phyloP scores from a whole-genome alignment of 768 basidiomycete genomes.

The Clitopilus hobsonii region DNA sequence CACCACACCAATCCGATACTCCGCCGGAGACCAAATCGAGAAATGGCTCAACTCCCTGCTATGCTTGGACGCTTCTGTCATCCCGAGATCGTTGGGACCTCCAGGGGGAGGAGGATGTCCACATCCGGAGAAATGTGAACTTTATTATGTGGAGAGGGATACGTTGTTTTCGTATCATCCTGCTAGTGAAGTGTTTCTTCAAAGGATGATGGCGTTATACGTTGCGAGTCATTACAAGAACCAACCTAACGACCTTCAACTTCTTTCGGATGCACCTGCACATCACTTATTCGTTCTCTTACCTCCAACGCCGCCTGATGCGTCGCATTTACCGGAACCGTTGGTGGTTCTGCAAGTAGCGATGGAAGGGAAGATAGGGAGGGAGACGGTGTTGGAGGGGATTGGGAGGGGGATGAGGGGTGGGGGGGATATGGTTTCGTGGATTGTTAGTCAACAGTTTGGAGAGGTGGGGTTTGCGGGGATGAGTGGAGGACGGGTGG shows the following conservation, averaged over 20 bases:
- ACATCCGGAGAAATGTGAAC: conserved; percentile 89
- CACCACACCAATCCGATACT: conserved; percentile 92
- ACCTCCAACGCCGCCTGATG: conserved; percentile 88
- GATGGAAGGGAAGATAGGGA: conserved; percentile 89
- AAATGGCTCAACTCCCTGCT: conserved; percentile 89
- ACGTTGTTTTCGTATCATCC: conserved; percentile 97
- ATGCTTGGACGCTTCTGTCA: conserved; percentile 79
- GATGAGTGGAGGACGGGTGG: conserved; percentile 87
- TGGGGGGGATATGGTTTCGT: conserved; percentile 97
- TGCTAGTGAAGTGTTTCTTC: conserved; percentile 95
- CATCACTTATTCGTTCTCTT: conserved; percentile 95
- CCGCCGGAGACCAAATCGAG: conserved; percentile 82
- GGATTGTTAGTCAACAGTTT: conserved; percentile 92
- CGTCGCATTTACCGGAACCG: conserved; percentile 89
- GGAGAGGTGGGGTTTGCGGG: conserved; percentile 92
- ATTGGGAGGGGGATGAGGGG: conserved; percentile 78
- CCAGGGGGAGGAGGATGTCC: conserved; percentile 68
- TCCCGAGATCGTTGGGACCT: conserved; percentile 9
- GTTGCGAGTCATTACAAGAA: conserved; percentile 99
- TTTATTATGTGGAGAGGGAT: conserved; percentile 94
- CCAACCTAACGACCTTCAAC: conserved; percentile 97
- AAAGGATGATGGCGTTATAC: conserved; percentile 97
- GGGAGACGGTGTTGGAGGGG: conserved; percentile 80
- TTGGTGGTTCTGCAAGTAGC: conserved; percentile 95
- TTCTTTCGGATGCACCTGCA: conserved; percentile 94